phyloP scores from a whole-genome alignment of 1,139 yeast species.

The Magnusiomyces paraingens region DNA sequence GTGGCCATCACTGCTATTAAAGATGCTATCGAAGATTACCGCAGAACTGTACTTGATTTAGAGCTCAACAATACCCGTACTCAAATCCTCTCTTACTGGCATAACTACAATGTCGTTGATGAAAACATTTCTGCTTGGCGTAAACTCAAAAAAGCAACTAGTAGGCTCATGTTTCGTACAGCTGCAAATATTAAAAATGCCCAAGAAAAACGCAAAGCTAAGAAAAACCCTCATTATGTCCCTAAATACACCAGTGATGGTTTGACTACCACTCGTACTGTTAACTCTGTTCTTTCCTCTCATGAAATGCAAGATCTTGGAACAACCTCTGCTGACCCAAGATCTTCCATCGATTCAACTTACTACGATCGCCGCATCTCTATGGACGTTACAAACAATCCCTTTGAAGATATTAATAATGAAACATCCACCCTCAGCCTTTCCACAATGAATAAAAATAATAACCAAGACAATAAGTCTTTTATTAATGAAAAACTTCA shows the following conservation, averaged over 20 bases:
- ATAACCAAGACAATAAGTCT: no score
- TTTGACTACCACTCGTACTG: constrained; percentile 10
- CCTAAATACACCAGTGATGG: constrained; percentile 10
- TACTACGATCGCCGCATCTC: constrained; percentile 55
- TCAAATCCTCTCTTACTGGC: constrained; percentile 62
- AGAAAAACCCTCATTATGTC: constrained; percentile 1
- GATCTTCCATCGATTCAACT: constrained; percentile 62
- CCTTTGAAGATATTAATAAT: constrained; percentile 42
- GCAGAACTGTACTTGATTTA: constrained; percentile 70
- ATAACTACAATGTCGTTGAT: constrained; percentile 65
- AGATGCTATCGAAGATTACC: constrained; percentile 91
- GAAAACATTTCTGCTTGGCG: constrained; percentile 64
- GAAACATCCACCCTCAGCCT: constrained; percentile 34
- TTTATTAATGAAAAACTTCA: neutral
- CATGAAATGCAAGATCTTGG: constrained; percentile 15
- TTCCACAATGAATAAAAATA: constrained; percentile 37
- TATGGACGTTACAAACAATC: constrained; percentile 54
- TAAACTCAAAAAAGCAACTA: constrained; percentile 47
- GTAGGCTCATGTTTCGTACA: constrained; percentile 29
- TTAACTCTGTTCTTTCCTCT: constrained; percentile 13
- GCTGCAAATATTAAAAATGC: constrained; percentile 5
- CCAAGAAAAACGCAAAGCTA: constrained; percentile 2
- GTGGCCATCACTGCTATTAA: constrained; percentile 82
- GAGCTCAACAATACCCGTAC: constrained; percentile 89
- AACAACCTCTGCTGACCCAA: neutral